Base-by-base conservation (phyloP, 305 asterid genomes). In the Solanum hybrid region DNA sequence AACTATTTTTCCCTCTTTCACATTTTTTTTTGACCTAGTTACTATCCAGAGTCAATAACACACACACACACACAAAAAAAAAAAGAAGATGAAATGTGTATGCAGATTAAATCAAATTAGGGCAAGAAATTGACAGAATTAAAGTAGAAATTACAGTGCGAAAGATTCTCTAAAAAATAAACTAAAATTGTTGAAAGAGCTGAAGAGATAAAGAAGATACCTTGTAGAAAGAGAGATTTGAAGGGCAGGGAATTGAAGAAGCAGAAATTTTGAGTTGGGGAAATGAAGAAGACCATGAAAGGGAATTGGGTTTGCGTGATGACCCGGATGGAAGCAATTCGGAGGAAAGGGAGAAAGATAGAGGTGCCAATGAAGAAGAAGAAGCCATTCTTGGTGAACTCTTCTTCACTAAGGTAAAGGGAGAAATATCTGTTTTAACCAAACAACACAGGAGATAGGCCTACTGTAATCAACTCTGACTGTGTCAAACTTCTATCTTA, bases 251-350 rank as follows among this genome's bases (percentile, higher is more conserved):
- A 51, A 76, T 84, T 34, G 91, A 88, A 35, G 36, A 12, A 39
- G 89, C n/a, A 85, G 91, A 76, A 82, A 95, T 86, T 31, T 92
- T 94, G 86, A 95, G 90, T 82, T 82, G 93, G 4, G 97, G 98
- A 10, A 95, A 89, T n/a, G 98, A 94, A 84, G 95, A 95, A 73
- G 96, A 92, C 96, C 96, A 96, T 57, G 96, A 95, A 85, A 96
- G 92, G 86, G 89, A 91, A 89, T 26, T 57, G 80, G 92, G 86
- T n/a, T 89, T 92, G 7, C 75, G 91, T 64, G 86, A 89, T 16
- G 46, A 90, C 5, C 20, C 42, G 29, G 8, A 73, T 16, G 94
- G 90, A 89, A 92, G 16, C 14, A 92, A 89, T 86, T 93, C 90
- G 28, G 96, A 92, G 35, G 97, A 90, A 89, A 93, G 94, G 11